A percentile compares a stretch with the other conserved stretches of the same genome.
Conservation (phyloP, 2,329 filamentous ascomycete species). For the Xylaria polymorpha region DNA sequence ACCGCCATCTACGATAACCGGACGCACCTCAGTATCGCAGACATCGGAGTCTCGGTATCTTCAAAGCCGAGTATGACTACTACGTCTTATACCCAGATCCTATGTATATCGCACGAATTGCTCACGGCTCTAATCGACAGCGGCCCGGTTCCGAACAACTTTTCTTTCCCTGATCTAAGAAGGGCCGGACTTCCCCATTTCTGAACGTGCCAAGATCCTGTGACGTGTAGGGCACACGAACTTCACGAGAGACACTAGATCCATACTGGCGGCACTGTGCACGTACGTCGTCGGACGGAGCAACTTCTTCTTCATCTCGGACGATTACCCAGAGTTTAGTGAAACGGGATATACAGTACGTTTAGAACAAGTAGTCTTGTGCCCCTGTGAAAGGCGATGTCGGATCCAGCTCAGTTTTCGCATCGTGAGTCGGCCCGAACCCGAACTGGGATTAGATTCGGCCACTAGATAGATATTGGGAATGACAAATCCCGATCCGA, state of each 20-base stretch:
- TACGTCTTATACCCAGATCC: no score
- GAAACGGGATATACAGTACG: conserved; percentile 12
- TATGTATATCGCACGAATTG: no score
- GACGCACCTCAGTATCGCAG: no score
- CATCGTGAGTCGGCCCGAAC: conserved; percentile 43
- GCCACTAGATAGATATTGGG: conserved; percentile 45
- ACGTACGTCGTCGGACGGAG: conserved; percentile 53
- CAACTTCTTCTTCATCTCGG: conserved; percentile 28
- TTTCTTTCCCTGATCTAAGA: conserved; percentile 51
- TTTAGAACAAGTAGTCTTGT: conserved; percentile 51
- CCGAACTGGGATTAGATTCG: no score
- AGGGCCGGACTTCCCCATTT: conserved; percentile 47
- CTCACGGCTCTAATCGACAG: no score
- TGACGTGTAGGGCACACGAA: conserved; percentile 49
- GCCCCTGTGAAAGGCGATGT: conserved; percentile 40
- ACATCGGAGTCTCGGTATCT: no score
- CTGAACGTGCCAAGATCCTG: conserved; percentile 51
- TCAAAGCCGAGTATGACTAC: no score
- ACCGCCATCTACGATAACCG: no score
- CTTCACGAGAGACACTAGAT: conserved; percentile 53
- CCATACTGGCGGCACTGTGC: conserved; percentile 54
- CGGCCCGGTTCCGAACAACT: conserved; percentile 49
- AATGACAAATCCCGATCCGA: conserved; percentile 51
- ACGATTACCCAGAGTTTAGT: conserved; percentile 36
- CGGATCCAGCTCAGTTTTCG: neutral